Base-by-base conservation (phyloP, 495 filamentous ascomycete genomes). In the Pyrenula aspistea region DNA sequence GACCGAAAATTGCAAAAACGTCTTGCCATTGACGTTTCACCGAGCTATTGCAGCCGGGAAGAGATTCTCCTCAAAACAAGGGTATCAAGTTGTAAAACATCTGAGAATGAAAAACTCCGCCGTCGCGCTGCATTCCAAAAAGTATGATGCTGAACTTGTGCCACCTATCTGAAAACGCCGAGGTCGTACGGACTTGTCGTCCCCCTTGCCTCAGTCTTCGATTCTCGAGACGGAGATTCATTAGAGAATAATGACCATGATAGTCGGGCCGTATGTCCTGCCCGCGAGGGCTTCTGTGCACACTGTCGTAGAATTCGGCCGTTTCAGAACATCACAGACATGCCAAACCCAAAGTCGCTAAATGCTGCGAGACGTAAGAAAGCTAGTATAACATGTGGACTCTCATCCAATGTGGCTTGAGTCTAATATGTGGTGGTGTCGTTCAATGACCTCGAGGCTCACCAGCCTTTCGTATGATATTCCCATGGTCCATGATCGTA, bases 381-480 rank as follows among this genome's bases (percentile, higher is more conserved):
- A 42, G 31, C 31, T 42, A 42, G 31, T 42, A 15, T 42, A 42
- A 42, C 31, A 42, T 4, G n/a, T n/a, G n/a, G n/a, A n/a, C n/a
- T n/a, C n/a, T n/a, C n/a, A n/a, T n/a, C n/a, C n/a, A n/a, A n/a
- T n/a, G n/a, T n/a, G n/a, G n/a, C n/a, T n/a, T n/a, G n/a, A n/a
- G n/a, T n/a, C n/a, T n/a, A n/a, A n/a, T n/a, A n/a, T 42, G 31
- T 15, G 31, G 15, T 42, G 31, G 8, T 15, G 31, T 42, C 31
- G 8, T 42, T 4, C 8, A 42, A 15, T 15, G 15, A 42, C 15
- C 15, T 15, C 31, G 15, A 42, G 31, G 15, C 31, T 52, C 77
- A 88, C 84, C 84, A 88, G 55, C 84, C 84, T 63, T 83, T 84
- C 48, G 76, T 74, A 67, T 87, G 83, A 64, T 87, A 88, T 59